Percentiles rank a stretch among this genome's conserved stretches.
phyloP scores from a whole-genome alignment of 2,329 filamentous ascomycete species.

The Rutstroemia sp. region DNA sequence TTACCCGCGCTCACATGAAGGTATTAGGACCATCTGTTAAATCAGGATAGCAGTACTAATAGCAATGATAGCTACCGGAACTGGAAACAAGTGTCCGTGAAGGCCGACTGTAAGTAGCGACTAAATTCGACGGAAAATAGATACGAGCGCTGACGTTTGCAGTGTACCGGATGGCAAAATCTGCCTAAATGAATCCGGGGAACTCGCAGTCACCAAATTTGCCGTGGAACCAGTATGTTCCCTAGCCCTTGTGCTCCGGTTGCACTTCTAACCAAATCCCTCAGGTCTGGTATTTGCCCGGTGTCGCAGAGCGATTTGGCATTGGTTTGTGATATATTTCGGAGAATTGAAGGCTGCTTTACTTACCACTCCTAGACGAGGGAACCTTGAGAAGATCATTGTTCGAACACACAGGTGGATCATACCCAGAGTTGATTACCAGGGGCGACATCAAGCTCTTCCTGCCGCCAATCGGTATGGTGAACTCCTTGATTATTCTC shows the following conservation, averaged over 20 bases:
- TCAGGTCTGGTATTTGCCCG: slow-evolving; percentile 72
- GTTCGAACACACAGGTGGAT: slow-evolving; percentile 93
- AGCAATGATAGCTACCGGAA: slow-evolving; percentile 62
- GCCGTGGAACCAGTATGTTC: slow-evolving; percentile 79
- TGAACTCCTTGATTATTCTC: slow-evolving; percentile 52
- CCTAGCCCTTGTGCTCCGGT: slow-evolving; percentile 43
- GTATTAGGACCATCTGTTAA: slow-evolving; percentile 12
- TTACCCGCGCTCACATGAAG: slow-evolving; percentile 32
- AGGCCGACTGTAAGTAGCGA: slow-evolving; percentile 55
- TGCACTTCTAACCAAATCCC: background rate
- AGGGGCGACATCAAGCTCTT: slow-evolving; percentile 92
- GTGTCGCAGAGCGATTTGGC: slow-evolving; percentile 85
- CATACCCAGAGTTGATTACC: slow-evolving; percentile 94
- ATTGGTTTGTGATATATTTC: slow-evolving; percentile 40
- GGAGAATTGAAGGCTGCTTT: slow-evolving; percentile 24
- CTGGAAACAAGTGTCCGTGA: slow-evolving; percentile 78
- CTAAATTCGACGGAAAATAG: background rate
- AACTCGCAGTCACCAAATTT: slow-evolving; percentile 91
- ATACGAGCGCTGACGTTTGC: slow-evolving; percentile 10
- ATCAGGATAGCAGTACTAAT: slow-evolving; percentile 3
- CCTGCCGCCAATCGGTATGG: slow-evolving; percentile 86
- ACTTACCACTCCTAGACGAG: slow-evolving; percentile 78
- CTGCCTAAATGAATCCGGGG: slow-evolving; percentile 74
- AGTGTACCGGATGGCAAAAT: slow-evolving; percentile 69
- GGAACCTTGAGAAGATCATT: slow-evolving; percentile 75